These are phyloP conservation scores for Erythrophleum fordii DNA, from an alignment of 306 rosid species.

Conservation along the genomic window DNA sequence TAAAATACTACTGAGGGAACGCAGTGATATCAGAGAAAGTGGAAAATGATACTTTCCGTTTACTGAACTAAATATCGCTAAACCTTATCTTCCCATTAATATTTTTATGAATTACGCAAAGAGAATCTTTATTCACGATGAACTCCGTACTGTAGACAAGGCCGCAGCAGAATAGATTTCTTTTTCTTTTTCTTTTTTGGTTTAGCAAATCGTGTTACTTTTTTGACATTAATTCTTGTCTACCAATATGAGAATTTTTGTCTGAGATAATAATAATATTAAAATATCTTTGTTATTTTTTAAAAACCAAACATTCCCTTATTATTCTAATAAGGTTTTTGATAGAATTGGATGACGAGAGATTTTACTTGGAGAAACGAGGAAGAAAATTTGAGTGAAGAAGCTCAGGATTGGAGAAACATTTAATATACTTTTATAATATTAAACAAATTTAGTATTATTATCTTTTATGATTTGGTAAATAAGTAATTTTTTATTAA, in stretches of 20 bases:
- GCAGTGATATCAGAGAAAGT: conserved; percentile 43
- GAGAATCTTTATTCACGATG: conserved; percentile 11
- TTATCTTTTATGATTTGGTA: too few species aligned
- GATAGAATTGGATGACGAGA: too few species aligned
- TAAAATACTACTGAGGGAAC: conserved; percentile 40
- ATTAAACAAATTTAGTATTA: too few species aligned
- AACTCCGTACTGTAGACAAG: conserved; percentile 1
- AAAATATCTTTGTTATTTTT: too few species aligned
- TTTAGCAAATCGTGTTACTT: neutral
- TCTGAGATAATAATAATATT: neutral
- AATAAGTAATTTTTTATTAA: too few species aligned
- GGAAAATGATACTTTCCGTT: conserved; percentile 39
- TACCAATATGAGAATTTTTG: neutral
- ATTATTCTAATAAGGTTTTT: too few species aligned
- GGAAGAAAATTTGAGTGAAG: too few species aligned
- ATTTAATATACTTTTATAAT: too few species aligned
- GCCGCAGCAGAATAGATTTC: neutral
- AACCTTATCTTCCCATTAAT: conserved; percentile 35
- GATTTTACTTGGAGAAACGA: too few species aligned
- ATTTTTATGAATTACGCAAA: conserved; percentile 20
- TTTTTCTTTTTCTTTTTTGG: neutral
- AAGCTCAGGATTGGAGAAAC: too few species aligned
- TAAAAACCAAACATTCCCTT: too few species aligned
- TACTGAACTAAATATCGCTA: conserved; percentile 12
- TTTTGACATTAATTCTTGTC: neutral